Conservation (phyloP, 2,329 filamentous ascomycete genomes). For the Trichoderma hamatum region DNA sequence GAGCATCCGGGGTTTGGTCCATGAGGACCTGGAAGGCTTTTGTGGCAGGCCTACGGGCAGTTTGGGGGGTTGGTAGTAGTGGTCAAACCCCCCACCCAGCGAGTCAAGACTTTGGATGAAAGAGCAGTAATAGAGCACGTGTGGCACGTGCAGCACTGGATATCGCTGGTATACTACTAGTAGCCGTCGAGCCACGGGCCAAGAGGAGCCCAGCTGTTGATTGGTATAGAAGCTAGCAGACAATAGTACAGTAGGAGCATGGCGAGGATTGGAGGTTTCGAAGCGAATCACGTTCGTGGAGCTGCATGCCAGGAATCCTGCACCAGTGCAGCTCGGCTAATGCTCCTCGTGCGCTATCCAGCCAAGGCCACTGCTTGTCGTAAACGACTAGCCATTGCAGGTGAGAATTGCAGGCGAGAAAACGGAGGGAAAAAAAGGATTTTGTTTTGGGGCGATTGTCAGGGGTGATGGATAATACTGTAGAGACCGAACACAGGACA, state of each 20-base stretch:
- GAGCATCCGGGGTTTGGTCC: neutral
- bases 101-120: constrained; percentile 8
- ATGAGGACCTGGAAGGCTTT: neutral
- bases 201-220: neutral
- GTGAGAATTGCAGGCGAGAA: neutral
- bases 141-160: neutral
- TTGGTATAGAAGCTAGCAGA: neutral
- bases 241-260: constrained; percentile 10
- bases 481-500: neutral
- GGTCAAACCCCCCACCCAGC: constrained; percentile 7
- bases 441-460: neutral
- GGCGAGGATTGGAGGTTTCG: neutral
- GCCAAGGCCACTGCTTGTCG: neutral
- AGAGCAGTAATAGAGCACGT: neutral
- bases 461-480: neutral
- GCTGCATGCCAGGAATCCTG: constrained; percentile 24
- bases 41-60: neutral
- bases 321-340: constrained; percentile 14
- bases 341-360: neutral
- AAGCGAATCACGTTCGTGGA: constrained; percentile 25
- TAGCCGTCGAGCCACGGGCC: neutral
- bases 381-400: neutral
- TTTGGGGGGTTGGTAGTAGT: neutral
- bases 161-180: neutral
- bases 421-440: neutral